A percentile compares a stretch with the other conserved stretches of the same genome.
Evolutionary conservation across 2,329 filamentous ascomycete genomes (phyloP).

Genomic region (Cladophialophora immunda): DNA sequence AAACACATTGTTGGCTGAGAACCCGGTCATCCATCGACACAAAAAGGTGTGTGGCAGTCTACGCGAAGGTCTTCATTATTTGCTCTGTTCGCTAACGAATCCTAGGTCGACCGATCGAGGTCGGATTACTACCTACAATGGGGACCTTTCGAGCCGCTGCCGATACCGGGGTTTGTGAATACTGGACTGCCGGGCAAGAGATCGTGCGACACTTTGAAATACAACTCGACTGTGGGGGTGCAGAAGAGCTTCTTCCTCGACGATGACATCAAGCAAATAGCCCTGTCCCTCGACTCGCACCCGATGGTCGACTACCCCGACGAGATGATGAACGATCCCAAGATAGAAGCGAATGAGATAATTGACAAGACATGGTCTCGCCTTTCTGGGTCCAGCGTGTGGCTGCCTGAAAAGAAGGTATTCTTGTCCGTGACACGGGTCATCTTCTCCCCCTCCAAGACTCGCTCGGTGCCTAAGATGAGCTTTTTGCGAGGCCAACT

Average conservation of each 20-base stretch:
- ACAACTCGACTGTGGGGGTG: conserved; percentile 36
- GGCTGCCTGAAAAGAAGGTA: conserved; percentile 37
- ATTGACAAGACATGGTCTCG: conserved; percentile 36
- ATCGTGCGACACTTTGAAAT: conserved; percentile 35
- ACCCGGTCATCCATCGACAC: conserved; percentile 20
- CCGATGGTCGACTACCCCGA: conserved; percentile 37
- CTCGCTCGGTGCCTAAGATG: conserved; percentile 39
- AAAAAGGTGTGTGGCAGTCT: conserved; percentile 16
- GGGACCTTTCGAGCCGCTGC: conserved; percentile 35
- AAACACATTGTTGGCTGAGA: conserved; percentile 28
- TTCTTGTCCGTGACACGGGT: conserved; percentile 38
- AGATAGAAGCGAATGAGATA: conserved; percentile 27
- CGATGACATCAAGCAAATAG: conserved; percentile 40
- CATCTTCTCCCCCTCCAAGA: conserved; percentile 37
- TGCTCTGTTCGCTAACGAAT: conserved; percentile 10
- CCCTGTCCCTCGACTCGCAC: conserved; percentile 32
- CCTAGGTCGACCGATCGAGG: conserved; percentile 25
- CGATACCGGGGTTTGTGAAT: conserved; percentile 34
- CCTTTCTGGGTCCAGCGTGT: conserved; percentile 39
- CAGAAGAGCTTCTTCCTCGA: conserved; percentile 42
- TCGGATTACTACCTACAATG: conserved; percentile 36
- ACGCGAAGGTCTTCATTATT: not conserved
- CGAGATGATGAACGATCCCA: conserved; percentile 32
- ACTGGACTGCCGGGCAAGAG: conserved; percentile 35
- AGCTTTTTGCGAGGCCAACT: conserved; percentile 43